These are phyloP conservation scores for Annulohypoxylon bovei DNA, from an alignment of 495 filamentous ascomycete genomes.

Conservation along the genomic window DNA sequence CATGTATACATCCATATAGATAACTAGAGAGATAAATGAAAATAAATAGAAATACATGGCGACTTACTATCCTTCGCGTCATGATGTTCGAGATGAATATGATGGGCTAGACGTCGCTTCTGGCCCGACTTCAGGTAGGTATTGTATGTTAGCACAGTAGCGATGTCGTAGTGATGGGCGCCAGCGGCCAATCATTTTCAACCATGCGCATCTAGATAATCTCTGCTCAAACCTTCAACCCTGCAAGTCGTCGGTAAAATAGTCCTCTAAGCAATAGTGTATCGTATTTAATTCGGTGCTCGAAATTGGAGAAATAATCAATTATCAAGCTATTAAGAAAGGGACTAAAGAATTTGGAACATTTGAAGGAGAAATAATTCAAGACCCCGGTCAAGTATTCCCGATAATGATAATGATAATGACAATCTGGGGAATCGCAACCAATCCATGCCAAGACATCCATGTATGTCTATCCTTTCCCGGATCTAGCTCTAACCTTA, in stretches of 20 bases:
- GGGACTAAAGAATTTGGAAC: constrained; percentile 14
- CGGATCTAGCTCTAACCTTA: constrained; percentile 21
- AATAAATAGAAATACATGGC: background rate
- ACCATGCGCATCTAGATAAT: constrained; percentile 34
- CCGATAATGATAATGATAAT: constrained; percentile 14
- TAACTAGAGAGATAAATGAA: background rate
- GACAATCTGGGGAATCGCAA: constrained; percentile 43
- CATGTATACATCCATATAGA: background rate
- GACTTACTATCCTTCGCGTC: constrained; percentile 60
- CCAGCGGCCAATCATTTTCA: constrained; percentile 43
- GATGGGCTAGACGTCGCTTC: constrained; percentile 20
- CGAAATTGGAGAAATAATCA: background rate
- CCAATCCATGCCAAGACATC: constrained; percentile 34
- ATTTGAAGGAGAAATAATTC: constrained; percentile 16
- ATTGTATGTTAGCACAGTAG: constrained; percentile 40
- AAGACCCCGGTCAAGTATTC: constrained; percentile 25
- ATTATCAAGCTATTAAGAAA: background rate
- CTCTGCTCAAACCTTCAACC: constrained; percentile 19
- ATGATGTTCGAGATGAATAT: constrained; percentile 46
- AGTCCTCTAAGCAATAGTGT: background rate
- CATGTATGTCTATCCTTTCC: constrained; percentile 27
- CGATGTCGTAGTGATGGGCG: constrained; percentile 40
- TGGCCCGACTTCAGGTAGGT: constrained; percentile 17
- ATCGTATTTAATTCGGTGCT: background rate
- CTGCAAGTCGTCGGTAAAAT: constrained; percentile 7